Evolutionary conservation across 371 early-diverging fungal genomes (phyloP).

Genomic region (Actinomucor elegans): DNA sequence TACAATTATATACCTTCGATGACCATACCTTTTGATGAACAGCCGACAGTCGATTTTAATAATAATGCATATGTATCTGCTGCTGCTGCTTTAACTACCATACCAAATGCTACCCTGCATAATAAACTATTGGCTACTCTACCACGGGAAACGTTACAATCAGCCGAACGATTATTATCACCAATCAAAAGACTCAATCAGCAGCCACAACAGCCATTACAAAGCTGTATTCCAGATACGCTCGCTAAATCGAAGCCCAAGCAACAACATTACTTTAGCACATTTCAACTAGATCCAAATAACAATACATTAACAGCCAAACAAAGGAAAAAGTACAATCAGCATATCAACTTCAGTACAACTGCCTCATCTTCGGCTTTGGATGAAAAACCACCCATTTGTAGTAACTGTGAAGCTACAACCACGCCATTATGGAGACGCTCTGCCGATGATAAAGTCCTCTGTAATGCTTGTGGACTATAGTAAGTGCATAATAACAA

Average conservation of each 20-base stretch:
- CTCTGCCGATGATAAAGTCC: constrained; percentile 74
- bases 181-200: constrained; percentile 7
- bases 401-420: constrained; percentile 88
- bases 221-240: not conserved
- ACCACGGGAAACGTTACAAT: constrained; percentile 35
- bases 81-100: constrained; percentile 4
- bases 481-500: constrained; percentile 55
- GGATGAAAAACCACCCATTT: constrained; percentile 32
- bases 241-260: not conserved
- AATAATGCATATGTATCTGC: constrained; percentile 5
- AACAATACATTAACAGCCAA: not conserved
- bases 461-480: constrained; percentile 97
- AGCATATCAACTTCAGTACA: not conserved
- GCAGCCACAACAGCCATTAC: not conserved
- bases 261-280: constrained; percentile 18
- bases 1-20: not conserved
- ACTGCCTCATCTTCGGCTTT: not conserved
- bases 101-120: constrained; percentile 32
- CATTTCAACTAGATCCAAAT: constrained; percentile 13
- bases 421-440: constrained; percentile 96
- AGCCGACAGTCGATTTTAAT: not conserved
- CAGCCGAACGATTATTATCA: constrained; percentile 34
- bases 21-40: not conserved
- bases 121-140: constrained; percentile 39
- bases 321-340: not conserved